Conservation (phyloP, 306 rosid genomes). For the Glycine latifolia region DNA sequence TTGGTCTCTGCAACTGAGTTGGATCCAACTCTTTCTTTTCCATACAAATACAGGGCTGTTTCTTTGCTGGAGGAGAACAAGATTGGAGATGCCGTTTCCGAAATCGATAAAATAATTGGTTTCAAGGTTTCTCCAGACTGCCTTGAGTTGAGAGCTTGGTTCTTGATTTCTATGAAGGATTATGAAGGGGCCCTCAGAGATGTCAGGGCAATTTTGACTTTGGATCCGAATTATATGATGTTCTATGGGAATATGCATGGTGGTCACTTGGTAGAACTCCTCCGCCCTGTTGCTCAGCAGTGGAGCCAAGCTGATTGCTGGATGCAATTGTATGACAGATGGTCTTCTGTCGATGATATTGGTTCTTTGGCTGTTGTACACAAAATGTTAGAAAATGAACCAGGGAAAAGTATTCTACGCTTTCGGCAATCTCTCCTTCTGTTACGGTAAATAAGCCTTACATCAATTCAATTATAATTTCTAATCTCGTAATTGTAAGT, state of each 20-base stretch:
- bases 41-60: constrained; percentile 12
- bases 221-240: constrained; percentile 17
- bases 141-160: constrained; percentile 23
- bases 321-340: constrained; percentile 81
- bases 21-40: constrained; percentile 14
- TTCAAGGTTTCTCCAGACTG: constrained; percentile 18
- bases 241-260: constrained; percentile 20
- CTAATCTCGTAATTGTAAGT: neutral
- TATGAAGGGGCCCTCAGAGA: constrained; percentile 11
- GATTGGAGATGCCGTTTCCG: constrained; percentile 1
- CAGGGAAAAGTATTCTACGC: constrained; percentile 16
- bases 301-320: constrained; percentile 79
- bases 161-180: constrained; percentile 11
- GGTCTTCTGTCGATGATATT: constrained; percentile 92
- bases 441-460: neutral
- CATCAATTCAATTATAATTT: neutral
- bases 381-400: constrained; percentile 51
- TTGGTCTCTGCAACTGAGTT: neutral
- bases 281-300: constrained; percentile 13
- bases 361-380: constrained; percentile 90
- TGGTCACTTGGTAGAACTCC: constrained; percentile 18
- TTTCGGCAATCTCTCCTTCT: constrained; percentile 5
- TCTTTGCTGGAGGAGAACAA: constrained; percentile 13
- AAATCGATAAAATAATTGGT: constrained; percentile 16
- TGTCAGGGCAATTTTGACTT: constrained; percentile 14